phyloP scores from a whole-genome alignment of 345 rosid genomes.

The thale cress (Arabidopsis thaliana) region DNA sequence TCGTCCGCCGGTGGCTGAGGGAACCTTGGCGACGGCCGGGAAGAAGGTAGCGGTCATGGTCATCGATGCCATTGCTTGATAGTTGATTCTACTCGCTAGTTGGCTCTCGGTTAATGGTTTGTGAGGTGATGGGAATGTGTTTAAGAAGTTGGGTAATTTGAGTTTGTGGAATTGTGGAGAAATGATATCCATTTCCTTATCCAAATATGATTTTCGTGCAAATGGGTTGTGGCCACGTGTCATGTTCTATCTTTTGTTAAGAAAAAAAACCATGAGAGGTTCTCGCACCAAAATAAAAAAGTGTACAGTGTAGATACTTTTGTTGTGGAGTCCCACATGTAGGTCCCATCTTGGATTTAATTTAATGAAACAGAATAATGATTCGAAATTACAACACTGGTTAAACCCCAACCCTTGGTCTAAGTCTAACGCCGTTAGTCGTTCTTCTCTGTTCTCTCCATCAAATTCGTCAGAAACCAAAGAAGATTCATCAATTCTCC shows the following conservation, averaged over 20 bases:
- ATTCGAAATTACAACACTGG: neutral
- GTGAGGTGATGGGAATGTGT: slow-evolving; percentile 27
- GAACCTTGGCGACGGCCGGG: slow-evolving; percentile 41
- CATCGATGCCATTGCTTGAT: slow-evolving; percentile 55
- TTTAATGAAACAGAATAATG: too few relatives aligned
- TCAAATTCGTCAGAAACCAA: slow-evolving; percentile 9
- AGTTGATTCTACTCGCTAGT: neutral
- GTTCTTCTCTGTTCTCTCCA: neutral
- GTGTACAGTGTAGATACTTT: neutral
- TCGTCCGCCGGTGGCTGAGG: slow-evolving; percentile 33
- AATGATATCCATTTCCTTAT: slow-evolving; percentile 51
- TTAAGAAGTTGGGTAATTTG: slow-evolving; percentile 24
- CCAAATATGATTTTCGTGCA: slow-evolving; percentile 33
- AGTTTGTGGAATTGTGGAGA: slow-evolving; percentile 31
- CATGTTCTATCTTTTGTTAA: slow-evolving; percentile 34
- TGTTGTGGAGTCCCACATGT: neutral
- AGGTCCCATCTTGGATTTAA: neutral
- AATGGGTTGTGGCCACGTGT: slow-evolving; percentile 47
- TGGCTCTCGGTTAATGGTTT: slow-evolving; percentile 12
- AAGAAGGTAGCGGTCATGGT: slow-evolving; percentile 58
- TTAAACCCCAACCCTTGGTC: neutral
- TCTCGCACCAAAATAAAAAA: neutral
- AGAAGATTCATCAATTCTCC: slow-evolving; percentile 15
- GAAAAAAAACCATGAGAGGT: slow-evolving; percentile 16
- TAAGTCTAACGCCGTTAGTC: neutral